Evolutionary conservation across 23 red algal species (phyloP), one percentile per base, ranked within the genome.

Genomic region (Cyanidiococcus yangmingshanensis): DNA sequence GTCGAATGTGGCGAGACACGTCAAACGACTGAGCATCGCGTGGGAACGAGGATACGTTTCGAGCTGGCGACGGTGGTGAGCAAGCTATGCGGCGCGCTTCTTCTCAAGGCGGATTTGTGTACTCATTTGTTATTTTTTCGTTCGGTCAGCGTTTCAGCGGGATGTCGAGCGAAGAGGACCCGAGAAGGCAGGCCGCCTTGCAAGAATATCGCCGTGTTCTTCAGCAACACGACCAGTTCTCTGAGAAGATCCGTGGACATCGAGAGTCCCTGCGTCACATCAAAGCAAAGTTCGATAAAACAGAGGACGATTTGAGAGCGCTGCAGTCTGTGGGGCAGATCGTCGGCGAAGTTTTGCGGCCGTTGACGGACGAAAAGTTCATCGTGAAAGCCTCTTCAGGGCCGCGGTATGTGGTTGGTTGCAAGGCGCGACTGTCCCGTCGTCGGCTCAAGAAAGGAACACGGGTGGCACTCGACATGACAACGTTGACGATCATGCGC

Each of bases 401-500:
- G 38, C 94, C 94, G 58, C 94, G 94, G 38, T 98, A 98, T 59
- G 94, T 98, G 16, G 94, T 98, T 2, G 94, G 94, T 16, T 91
- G 87, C 50, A 79, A 86, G 36, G 85, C 83, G 68, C 87, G 87
- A 32, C 76, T 98, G 25, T 84, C 90, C 26, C 87, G 89, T 74
- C 59, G 45, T 1, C 87, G 87, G 38, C 79, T 98, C 37, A 80
- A 83, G 25, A 88, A 98, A 80, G 94, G 94, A n/a, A 85, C 84
- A 38, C 80, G 94, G 24, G 94, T 98, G 41, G 82, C 94, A 1
- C 87, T 98, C 39, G 94, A 98, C 76, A 98, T 98, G 94, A 98
- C 94, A 32, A 98, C 94, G 12, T 81, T 98, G n/a, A 98, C 94
- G 35, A 98, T 98, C 63, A 98, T 98, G 94, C 88, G 94, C 32